Evolutionary conservation across 352 stramenopile genomes (phyloP), one percentile per base, ranked within the genome.

Genomic region (Elongisporangium prolatum): DNA sequence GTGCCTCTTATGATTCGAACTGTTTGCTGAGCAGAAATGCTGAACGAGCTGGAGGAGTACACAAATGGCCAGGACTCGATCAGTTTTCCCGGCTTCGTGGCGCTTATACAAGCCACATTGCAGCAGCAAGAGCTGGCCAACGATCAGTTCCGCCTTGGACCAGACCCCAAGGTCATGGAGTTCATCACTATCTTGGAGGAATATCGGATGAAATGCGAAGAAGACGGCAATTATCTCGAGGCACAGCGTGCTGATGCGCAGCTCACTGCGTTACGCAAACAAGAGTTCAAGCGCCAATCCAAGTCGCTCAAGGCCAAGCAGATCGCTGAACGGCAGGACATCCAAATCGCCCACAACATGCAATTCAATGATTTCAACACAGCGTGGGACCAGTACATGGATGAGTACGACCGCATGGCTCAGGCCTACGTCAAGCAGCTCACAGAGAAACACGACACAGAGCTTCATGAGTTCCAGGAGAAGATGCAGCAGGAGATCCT

Each of bases 261-360:
- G 62, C 71, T 98, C 9, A 84, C 86, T 14, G 86, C 86, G 18
- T 71, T 98, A 16, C 80, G 88, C 40, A 87, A 88, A 61, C 93
- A 98, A 59, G 93, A 98, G 72, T 94, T 95, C 59, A 93, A 93
- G 58, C 77, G 93, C 2, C 90, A 97, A 72, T 89, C 91, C 10
- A 97, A 97, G 63, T 91, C 86, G 3, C 78, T 98, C 8, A 87
- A 91, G 48, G 89, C 89, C 20, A 83, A 89, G 50, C 91, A 98
- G 61, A 87, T 97, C 25, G 83, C 81, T 25, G 93, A 98, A 68
- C 81, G 89, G 5, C 91, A 97, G 68, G 89, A 98, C 64, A 91
- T 98, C n/a, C 91, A 98, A 67, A 94, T 97, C 50, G 91, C 89
- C 6, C 92, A 98, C 67, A 97, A 97, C 67, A 97, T 98, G 86